Evolutionary conservation across 2,329 filamentous ascomycete species (phyloP).

Genomic region (Aspergillus texensis): DNA sequence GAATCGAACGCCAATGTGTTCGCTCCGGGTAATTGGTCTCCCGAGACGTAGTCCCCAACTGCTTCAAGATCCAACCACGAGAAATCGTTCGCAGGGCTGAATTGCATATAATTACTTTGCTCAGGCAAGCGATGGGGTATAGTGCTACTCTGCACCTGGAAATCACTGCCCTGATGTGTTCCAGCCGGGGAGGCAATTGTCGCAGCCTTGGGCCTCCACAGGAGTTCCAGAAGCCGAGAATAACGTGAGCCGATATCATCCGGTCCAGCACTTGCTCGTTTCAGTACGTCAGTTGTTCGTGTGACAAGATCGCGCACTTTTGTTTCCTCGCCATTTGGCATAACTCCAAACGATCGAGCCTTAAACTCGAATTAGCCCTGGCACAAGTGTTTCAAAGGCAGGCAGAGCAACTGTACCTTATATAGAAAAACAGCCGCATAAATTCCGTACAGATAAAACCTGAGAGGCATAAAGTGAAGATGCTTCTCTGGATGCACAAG

Average conservation of each 20-base stretch:
- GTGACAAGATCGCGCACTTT: constrained; percentile 61
- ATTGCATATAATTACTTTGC: constrained; percentile 38
- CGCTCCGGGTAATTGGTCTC: constrained; percentile 42
- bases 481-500: constrained; percentile 61
- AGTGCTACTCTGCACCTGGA: constrained; percentile 33
- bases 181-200: constrained; percentile 27
- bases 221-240: constrained; percentile 60
- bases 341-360: constrained; percentile 62
- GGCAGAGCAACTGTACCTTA: constrained; percentile 49
- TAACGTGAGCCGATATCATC: constrained; percentile 66
- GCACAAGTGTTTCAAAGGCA: background rate
- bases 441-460: constrained; percentile 65
- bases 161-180: constrained; percentile 35
- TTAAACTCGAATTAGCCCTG: constrained; percentile 21
- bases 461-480: constrained; percentile 65
- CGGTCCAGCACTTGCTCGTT: constrained; percentile 59
- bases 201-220: constrained; percentile 56
- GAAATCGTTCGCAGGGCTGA: constrained; percentile 58
- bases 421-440: constrained; percentile 68
- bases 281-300: constrained; percentile 62
- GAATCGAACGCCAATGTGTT: constrained; percentile 40
- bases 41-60: constrained; percentile 59
- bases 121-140: constrained; percentile 40
- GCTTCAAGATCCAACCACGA: constrained; percentile 65
- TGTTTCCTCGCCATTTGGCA: constrained; percentile 58